A percentile compares a stretch with the other conserved stretches of the same genome.
phyloP scores from a whole-genome alignment of 352 stramenopile species.

The Albugo laibachii region DNA sequence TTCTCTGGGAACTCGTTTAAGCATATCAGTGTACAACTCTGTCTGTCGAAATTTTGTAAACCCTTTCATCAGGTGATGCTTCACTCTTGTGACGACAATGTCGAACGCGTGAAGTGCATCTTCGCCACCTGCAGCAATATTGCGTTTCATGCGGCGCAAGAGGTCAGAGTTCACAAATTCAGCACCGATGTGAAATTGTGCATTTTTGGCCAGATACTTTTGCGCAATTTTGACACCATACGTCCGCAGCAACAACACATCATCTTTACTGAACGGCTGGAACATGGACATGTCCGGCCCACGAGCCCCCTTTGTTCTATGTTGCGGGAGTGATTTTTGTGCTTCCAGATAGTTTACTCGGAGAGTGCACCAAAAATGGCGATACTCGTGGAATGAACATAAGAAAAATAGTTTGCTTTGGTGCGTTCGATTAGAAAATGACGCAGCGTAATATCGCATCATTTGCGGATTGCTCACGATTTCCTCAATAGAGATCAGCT shows the following conservation, averaged over 20 bases:
- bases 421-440: constrained; percentile 24
- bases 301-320: background rate
- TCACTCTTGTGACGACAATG: constrained; percentile 47
- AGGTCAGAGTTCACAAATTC: constrained; percentile 37
- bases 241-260: constrained; percentile 60
- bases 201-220: constrained; percentile 61
- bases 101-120: constrained; percentile 68
- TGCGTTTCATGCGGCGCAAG: constrained; percentile 48
- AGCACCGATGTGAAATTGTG: constrained; percentile 60
- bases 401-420: constrained; percentile 71
- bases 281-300: background rate
- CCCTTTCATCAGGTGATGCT: constrained; percentile 55
- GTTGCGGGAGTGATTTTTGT: background rate
- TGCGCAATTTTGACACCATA: constrained; percentile 76
- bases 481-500: constrained; percentile 53
- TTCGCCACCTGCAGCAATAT: constrained; percentile 54
- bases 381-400: constrained; percentile 56
- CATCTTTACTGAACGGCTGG: constrained; percentile 57
- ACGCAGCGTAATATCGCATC: constrained; percentile 64
- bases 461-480: constrained; percentile 58
- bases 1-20: constrained; percentile 52
- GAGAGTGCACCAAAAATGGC: constrained; percentile 49
- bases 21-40: constrained; percentile 64
- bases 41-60: constrained; percentile 67
- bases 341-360: constrained; percentile 35